Evolutionary conservation across 2,329 filamentous ascomycete species (phyloP), one percentile per base, ranked within the genome.

Genomic region (Sphaerostilbella broomeana): DNA sequence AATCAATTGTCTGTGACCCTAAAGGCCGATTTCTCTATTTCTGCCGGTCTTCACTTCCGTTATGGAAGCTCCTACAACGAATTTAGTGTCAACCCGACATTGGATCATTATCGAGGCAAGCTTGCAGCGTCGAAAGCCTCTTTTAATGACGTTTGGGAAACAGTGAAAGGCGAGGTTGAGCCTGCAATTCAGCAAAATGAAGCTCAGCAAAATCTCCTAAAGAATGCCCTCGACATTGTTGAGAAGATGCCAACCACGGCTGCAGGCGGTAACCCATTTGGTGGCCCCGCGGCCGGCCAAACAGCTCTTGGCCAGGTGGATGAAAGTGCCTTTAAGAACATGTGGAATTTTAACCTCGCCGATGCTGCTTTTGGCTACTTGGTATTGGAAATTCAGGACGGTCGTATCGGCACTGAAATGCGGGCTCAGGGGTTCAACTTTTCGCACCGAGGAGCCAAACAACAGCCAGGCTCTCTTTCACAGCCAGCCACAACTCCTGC

Each of bases 31-130:
- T 98, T 98, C 65, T 98, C 92, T 17, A 83, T 98, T 56, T 98
- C 92, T 9, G 92, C 92, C 35, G 92, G 92, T 54, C 80, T 98
- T 19, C 92, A 98, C 66, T 98, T 98, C 80, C 79, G 92, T 49
- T 98, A 98, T 53, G 92, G 94, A 49, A 97, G 90, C 63, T 98
- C 94, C 1, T 98, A 98, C 74, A 98, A 98, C 65, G 94, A 98
- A 62, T 98, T 98, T 67, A 95, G 89, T 49, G 92, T 98, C 58
- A 98, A 98, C 62, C 94, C 92, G 3, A 95, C 90, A 0, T 73
- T 98, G 40, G 92, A 98, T 55, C 92, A 98, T 66, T 98, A 98
- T 65, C 87, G 94, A 44, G 94, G 92, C 59, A 98, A 98, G 73
- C 80, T 98, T 39, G 90, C 92, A 36, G 92, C 92, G 10, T 97